phyloP scores from a whole-genome alignment of 1,284 basidiomycete species.

The Inonotus obliquus region DNA sequence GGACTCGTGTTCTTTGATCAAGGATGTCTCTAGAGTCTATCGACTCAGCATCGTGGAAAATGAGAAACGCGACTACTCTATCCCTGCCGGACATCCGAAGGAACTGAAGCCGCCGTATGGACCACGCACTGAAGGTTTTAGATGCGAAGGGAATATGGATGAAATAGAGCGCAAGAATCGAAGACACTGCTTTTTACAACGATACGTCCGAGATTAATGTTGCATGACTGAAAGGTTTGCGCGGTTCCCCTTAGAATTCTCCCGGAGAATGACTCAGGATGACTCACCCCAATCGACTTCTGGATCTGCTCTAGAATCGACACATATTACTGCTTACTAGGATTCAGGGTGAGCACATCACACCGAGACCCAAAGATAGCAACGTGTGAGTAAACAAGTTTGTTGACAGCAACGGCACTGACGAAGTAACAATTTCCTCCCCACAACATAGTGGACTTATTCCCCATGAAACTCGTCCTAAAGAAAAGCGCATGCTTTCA shows the following conservation, averaged over 20 bases:
- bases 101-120: not conserved
- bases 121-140: not conserved
- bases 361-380: not conserved
- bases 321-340: not conserved
- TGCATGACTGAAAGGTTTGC: not conserved
- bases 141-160: not conserved
- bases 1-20: too few species aligned
- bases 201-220: slow-evolving; percentile 1
- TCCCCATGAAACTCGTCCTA: too few species aligned
- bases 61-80: not conserved
- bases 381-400: not conserved
- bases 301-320: not conserved
- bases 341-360: not conserved
- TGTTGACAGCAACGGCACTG: not conserved
- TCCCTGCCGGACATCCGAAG: not conserved
- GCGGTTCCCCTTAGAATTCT: not conserved
- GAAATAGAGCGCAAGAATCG: too few species aligned
- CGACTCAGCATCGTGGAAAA: not conserved
- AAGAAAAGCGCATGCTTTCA: too few species aligned
- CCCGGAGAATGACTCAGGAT: slow-evolving; percentile 2
- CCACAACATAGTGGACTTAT: too few species aligned
- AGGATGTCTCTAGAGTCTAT: not conserved
- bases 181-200: not conserved
- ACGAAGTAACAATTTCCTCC: not conserved
- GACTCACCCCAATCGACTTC: not conserved